Evolutionary conservation across 306 rosid species (phyloP).

Genomic region (Lupinus albus): DNA sequence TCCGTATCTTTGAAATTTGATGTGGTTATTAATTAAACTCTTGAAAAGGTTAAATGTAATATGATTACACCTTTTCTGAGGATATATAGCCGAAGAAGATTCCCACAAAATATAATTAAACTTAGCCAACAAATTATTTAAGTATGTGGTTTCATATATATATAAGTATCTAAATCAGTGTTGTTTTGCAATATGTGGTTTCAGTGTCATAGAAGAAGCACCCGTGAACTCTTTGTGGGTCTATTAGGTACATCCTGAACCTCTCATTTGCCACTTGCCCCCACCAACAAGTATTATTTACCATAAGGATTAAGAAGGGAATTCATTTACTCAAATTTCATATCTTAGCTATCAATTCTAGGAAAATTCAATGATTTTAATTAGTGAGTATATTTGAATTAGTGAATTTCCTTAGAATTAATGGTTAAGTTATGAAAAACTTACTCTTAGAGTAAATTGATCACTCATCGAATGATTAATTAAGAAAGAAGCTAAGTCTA

Average conservation of each 20-base stretch:
- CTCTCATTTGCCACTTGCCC: conserved; percentile 39
- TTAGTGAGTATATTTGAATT: too few relatives aligned
- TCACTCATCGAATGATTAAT: too few relatives aligned
- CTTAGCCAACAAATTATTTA: neutral
- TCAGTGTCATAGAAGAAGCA: conserved; percentile 40
- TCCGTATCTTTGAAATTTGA: neutral
- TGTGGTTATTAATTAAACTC: conserved; percentile 6
- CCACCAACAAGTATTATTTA: conserved; percentile 36
- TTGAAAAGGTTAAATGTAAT: neutral
- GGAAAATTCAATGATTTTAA: too few relatives aligned
- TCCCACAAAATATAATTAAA: neutral
- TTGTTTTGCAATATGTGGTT: conserved; percentile 31
- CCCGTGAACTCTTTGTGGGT: conserved; percentile 56
- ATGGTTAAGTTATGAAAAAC: too few relatives aligned
- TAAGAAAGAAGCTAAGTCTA: conserved; percentile 29
- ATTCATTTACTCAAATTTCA: too few relatives aligned
- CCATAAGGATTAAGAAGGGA: conserved; percentile 15
- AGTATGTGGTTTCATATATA: conserved; percentile 38
- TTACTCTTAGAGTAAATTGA: too few relatives aligned
- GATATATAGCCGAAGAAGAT: conserved; percentile 3
- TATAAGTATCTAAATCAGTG: too few relatives aligned
- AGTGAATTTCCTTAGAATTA: too few relatives aligned
- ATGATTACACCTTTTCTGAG: neutral
- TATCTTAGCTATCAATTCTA: too few relatives aligned
- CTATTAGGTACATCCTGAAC: conserved; percentile 33